These are phyloP conservation scores for Penicillium aurantiogriseum DNA, from an alignment of 2,329 filamentous ascomycete species.

Conservation along the genomic window DNA sequence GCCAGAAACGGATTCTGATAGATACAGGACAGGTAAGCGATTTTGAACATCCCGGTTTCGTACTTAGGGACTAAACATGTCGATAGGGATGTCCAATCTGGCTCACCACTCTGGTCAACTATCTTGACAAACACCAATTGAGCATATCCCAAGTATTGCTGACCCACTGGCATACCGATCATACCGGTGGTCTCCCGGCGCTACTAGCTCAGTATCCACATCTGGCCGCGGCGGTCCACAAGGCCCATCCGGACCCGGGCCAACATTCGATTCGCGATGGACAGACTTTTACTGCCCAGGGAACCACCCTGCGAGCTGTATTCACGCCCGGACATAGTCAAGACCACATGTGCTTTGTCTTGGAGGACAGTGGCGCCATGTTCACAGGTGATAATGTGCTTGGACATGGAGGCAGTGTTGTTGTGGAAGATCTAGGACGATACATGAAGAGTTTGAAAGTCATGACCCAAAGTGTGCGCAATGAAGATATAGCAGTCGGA, in stretches of 20 bases:
- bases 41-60: neutral
- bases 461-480: neutral
- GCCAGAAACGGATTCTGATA: conserved; percentile 31
- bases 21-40: conserved; percentile 29
- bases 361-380: conserved; percentile 3
- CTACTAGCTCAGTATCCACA: conserved; percentile 5
- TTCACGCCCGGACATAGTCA: conserved; percentile 8
- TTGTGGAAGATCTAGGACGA: conserved; percentile 1
- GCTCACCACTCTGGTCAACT: conserved; percentile 6
- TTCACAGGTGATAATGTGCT: conserved; percentile 11
- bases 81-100: conserved; percentile 6
- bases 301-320: conserved; percentile 1
- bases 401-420: conserved; percentile 8
- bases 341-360: conserved; percentile 10
- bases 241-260: neutral
- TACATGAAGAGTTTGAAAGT: conserved; percentile 6
- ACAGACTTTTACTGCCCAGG: conserved; percentile 1
- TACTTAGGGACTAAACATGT: neutral
- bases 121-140: conserved; percentile 2
- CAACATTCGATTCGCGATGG: conserved; percentile 4
- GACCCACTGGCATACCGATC: conserved; percentile 9
- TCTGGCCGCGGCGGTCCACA: neutral
- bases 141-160: conserved; percentile 7
- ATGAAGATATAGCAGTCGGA: neutral
- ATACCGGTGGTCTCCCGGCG: conserved; percentile 7